Evolutionary conservation across 306 rosid species (phyloP).

Genomic region (Cucumis melo): DNA sequence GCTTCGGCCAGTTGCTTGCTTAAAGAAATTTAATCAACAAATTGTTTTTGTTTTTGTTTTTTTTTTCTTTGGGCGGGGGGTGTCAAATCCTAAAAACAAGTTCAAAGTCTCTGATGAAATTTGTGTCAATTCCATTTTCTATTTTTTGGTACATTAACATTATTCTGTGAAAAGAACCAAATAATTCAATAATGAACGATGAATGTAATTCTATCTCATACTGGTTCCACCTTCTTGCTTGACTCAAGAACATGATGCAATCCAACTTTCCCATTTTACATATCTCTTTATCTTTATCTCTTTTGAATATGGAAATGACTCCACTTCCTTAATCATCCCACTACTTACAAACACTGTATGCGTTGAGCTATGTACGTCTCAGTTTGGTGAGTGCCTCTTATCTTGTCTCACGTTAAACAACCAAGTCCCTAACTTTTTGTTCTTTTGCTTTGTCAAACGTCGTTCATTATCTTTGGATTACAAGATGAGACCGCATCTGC

Average conservation of each 20-base stretch:
- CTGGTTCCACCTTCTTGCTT: not conserved
- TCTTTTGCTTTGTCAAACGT: slow-evolving; percentile 20
- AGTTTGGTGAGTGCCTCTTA: not conserved
- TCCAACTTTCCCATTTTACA: not conserved
- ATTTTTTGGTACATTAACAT: not conserved
- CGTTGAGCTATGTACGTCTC: not conserved
- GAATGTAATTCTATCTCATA: not conserved
- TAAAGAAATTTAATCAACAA: not conserved
- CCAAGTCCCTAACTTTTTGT: not conserved
- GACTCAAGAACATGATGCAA: not conserved
- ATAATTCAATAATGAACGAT: not conserved
- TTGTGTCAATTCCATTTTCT: not conserved
- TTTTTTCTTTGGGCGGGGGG: not conserved
- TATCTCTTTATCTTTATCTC: not conserved
- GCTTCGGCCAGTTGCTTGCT: not conserved
- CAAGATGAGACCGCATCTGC: slow-evolving; percentile 71
- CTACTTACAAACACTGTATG: not conserved
- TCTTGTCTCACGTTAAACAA: not conserved
- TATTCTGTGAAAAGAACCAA: not conserved
- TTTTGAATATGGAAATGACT: not conserved
- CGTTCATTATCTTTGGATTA: slow-evolving; percentile 41
- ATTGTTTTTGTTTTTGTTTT: no score
- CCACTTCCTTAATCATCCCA: not conserved
- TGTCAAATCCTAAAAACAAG: not conserved
- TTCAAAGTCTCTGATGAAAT: not conserved